Percentiles rank a stretch among this genome's conserved stretches.
Evolutionary conservation across 768 basidiomycete genomes (phyloP).

Genomic region (Mycena latifolia): DNA sequence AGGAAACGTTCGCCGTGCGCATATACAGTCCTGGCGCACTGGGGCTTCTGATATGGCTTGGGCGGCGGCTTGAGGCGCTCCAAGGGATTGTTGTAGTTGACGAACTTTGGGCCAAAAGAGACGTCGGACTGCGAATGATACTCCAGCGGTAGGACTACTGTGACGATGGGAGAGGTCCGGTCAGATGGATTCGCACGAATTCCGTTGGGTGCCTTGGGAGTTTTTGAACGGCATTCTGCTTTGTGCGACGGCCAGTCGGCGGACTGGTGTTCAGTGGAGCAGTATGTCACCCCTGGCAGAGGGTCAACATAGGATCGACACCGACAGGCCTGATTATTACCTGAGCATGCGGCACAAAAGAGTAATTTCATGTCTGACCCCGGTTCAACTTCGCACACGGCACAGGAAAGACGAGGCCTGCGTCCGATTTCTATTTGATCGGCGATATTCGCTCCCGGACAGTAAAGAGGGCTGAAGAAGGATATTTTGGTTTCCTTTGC

Average conservation of each 20-base stretch:
- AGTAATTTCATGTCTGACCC: constrained; percentile 5
- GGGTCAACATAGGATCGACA: not conserved
- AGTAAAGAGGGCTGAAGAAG: constrained; percentile 34
- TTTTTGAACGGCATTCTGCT: constrained; percentile 18
- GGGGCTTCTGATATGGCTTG: constrained; percentile 3
- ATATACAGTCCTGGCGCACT: constrained; percentile 21
- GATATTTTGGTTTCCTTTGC: constrained; percentile 24
- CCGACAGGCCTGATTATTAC: not conserved
- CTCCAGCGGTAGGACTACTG: not conserved
- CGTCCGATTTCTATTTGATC: constrained; percentile 31
- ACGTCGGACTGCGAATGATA: constrained; percentile 3
- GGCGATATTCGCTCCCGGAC: constrained; percentile 9
- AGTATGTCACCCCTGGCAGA: constrained; percentile 25
- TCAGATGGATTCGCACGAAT: not conserved
- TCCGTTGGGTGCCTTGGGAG: not conserved
- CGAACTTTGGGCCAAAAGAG: not conserved
- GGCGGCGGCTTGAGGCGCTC: constrained; percentile 29
- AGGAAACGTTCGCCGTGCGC: constrained; percentile 31
- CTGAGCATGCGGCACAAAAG: constrained; percentile 29
- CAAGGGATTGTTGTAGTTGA: constrained; percentile 12
- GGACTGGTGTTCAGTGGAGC: constrained; percentile 27
- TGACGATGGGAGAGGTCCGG: constrained; percentile 1
- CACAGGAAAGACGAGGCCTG: constrained; percentile 18
- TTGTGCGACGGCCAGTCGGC: constrained; percentile 28
- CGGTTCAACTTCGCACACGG: constrained; percentile 21